Base-by-base conservation (phyloP, 2,329 filamentous ascomycete species). In the Epichloe gansuensis region DNA sequence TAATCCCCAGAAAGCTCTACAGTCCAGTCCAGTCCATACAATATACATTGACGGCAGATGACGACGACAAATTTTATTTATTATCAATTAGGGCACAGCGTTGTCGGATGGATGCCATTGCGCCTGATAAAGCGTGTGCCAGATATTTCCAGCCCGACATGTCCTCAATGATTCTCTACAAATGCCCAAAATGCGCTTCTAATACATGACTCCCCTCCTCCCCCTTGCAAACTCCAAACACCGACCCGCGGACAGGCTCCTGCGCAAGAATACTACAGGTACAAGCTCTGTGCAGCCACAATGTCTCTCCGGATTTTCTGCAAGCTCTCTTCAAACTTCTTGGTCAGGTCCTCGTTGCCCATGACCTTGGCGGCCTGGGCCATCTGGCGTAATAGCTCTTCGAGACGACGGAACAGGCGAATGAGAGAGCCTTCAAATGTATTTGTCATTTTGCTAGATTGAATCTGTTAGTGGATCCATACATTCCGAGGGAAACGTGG, bases 381-480 rank as follows among this genome's bases (percentile, higher is more conserved):
- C 79, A 97, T 95, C 69, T 98, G 93, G 58, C 93, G 81, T 38
- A 98, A 75, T 53, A 96, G 76, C 71, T 98, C 93, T 69, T 98
- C 93, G 35, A 98, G 76, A 21, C 93, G 87, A 51, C 93, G 86
- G 81, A 98, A 98, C 40, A 96, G 82, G 47, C 93, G 89, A 61
- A 98, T 97, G 55, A 98, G 74, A 53, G 89, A 96, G 54, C 93
- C 93, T 72, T 98, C 93, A 69, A 96, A 98, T 31, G 91, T 88
- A 61, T 96, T 91, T 31, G 93, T 97, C 90, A 98, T 96, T 88
- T 95, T 95, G 71, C 91, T 95, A 57, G 7, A 21, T 13, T 13
- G 3, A 35, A 47, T 36, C 36, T 40, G 15, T 23, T 13, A 11
- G n/a, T 7, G 15, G 3, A 15, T 13, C n/a, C 31, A 11, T 12